Evolutionary conservation across 805 yeast genomes (phyloP), one percentile per base, ranked within the genome.

Genomic region (Ogataea wickerhamii): DNA sequence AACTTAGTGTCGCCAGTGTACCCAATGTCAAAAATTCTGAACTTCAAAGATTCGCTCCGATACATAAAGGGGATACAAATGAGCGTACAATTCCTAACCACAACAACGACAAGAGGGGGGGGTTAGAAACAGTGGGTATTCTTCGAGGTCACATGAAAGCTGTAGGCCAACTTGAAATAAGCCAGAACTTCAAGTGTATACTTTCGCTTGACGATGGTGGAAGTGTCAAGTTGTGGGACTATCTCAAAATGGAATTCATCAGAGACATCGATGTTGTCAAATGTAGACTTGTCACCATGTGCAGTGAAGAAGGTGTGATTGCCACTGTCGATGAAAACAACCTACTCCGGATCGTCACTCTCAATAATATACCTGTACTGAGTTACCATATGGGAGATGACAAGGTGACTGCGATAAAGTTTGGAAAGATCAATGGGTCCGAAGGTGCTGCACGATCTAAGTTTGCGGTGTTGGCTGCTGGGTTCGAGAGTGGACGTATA

Each of bases 141-240:
- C 52, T 80, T 34, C 60, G 87, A 36, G 87, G 87, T 0, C 94
- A 85, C 58, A 53, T 70, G 1, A 42, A 64, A 5, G 55, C 63
- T 0, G 66, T 85, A 3, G 60, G 51, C 12, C 65, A 67, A n/a
- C 52, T 87, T 18, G 61, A 64, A 26, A 66, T 69, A 22, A 72
- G 80, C 18, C 61, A 69, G 6, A 72, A 76, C 28, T 81, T 68
- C 52, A 78, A 80, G 37, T 55, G 72, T 3, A 64, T 82, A 7
- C 43, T 81, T 10, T 73, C 82, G 43, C 56, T 76, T 18, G 87
- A 82, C 52, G 48, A 38, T 0, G 62, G 55, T 6, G 91, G 94
- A 1, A 56, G 56, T 2, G 74, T 78, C 2, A 68, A 70, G 14
- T 45, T 79, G 4, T 86, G 95, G 91, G 87, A 86, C 49, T 47